Percentiles rank a stretch among this genome's conserved stretches.
phyloP scores from a whole-genome alignment of 78 protist species.

The Polysphondylium violaceum region DNA sequence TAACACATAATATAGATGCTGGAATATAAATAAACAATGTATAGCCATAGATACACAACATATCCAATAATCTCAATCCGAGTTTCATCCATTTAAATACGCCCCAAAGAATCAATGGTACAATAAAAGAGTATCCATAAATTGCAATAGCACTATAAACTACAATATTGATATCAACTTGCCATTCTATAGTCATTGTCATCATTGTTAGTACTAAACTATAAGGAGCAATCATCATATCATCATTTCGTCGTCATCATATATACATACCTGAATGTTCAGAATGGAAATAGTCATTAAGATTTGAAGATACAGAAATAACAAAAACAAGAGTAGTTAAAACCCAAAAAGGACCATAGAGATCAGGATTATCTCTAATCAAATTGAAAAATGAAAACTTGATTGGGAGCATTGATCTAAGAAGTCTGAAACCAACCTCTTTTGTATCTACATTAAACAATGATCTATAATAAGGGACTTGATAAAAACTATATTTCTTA shows the following conservation, averaged over 20 bases:
- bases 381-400: conserved; percentile 71
- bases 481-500: conserved; percentile 69
- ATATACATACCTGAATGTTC: conserved; percentile 14
- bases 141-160: conserved; percentile 71
- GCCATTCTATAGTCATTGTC: background rate
- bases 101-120: conserved; percentile 68
- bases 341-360: conserved; percentile 83
- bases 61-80: conserved; percentile 57
- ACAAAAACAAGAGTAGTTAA: conserved; percentile 57
- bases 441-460: conserved; percentile 65
- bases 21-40: conserved; percentile 68
- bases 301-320: conserved; percentile 56
- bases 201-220: background rate
- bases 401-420: conserved; percentile 66
- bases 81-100: conserved; percentile 76
- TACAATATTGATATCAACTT: conserved; percentile 45
- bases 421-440: conserved; percentile 52
- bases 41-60: conserved; percentile 76
- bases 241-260: background rate
- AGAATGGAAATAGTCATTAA: conserved; percentile 44
- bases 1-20: conserved; percentile 53
- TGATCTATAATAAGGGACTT: conserved; percentile 52
- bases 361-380: conserved; percentile 61
- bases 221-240: background rate
- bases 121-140: conserved; percentile 64